phyloP scores from a whole-genome alignment of 805 yeast genomes.

The Debaryomyces prosopidis region DNA sequence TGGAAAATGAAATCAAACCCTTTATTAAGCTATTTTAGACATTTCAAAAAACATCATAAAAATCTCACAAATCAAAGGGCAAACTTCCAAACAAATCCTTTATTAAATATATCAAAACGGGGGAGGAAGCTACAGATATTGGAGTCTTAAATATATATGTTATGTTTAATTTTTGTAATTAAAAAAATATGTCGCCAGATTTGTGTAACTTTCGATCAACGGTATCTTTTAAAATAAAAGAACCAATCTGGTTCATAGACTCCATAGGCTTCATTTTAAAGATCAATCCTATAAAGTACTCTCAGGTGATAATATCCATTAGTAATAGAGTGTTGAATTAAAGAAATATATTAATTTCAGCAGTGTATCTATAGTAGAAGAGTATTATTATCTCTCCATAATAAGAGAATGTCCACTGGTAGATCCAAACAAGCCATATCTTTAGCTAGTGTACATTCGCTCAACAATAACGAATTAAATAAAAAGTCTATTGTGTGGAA shows the following conservation, averaged over 20 bases:
- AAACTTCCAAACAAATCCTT: background rate
- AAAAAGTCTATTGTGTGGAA: slow-evolving; percentile 41
- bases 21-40: slow-evolving; percentile 28
- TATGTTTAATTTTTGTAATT: background rate
- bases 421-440: slow-evolving; percentile 26
- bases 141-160: background rate
- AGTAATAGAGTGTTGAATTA: no score
- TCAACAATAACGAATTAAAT: slow-evolving; percentile 15
- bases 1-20: slow-evolving; percentile 30
- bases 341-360: no score
- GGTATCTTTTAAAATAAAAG: background rate
- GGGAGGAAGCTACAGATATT: slow-evolving; percentile 9
- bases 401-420: slow-evolving; percentile 19
- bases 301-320: no score
- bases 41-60: slow-evolving; percentile 24
- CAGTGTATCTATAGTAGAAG: no score
- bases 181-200: background rate
- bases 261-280: no score
- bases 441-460: slow-evolving; percentile 25
- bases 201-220: slow-evolving; percentile 1
- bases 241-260: background rate
- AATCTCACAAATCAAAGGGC: slow-evolving; percentile 4
- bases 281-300: no score
- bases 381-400: slow-evolving; percentile 1
- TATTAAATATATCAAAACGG: slow-evolving; percentile 2